Base-by-base conservation (phyloP, 2,329 filamentous ascomycete species). In the Aspergillus ruber region DNA sequence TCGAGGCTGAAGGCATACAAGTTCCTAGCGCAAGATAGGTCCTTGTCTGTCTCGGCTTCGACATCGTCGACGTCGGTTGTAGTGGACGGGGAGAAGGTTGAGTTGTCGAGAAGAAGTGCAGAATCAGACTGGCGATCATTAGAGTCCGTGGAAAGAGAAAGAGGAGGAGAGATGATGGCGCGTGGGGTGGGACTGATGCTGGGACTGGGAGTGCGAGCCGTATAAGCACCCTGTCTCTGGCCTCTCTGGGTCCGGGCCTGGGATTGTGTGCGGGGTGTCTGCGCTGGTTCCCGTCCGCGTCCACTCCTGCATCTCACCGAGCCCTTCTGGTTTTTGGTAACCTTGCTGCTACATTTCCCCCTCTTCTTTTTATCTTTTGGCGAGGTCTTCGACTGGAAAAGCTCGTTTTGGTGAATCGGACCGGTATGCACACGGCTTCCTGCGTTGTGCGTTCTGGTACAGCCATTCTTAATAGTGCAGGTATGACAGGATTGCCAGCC, bases 401-500 rank as follows among this genome's bases (percentile, higher is more conserved):
- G 18, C 12, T 49, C 18, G 3, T 42, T 20, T 12, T 36, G 17
- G 21, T 45, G 29, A 7, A 49, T 44, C 1, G 44, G 47, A 1
- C 50, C 47, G 2, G 36, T 38, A 20, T 58, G 56, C 2, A 44
- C n/a, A 32, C 42, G 45, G 2, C 39, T 41, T 4, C 44, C 25
- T 4, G 25, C 42, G 7, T 27, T 15, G 23, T 59, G 57, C 2
- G 36, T 49, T 13, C 57, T 53, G 7, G 45, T 42, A 8, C 48
- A 53, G 1, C 53, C 53, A n/a, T 45, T 50, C 1, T 43, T 32
- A 3, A 43, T 43, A 3, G 56, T 60, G 44, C 68, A 71, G 1
- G 48, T 44, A n/a, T 59, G 57, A 46, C 68, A 71, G 10, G 61
- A 59, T 32, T 70, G 67, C 62, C 59, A 66, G 7, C 58, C 60